Evolutionary conservation across 495 filamentous ascomycete genomes (phyloP).

Genomic region (Podospora appendiculata): DNA sequence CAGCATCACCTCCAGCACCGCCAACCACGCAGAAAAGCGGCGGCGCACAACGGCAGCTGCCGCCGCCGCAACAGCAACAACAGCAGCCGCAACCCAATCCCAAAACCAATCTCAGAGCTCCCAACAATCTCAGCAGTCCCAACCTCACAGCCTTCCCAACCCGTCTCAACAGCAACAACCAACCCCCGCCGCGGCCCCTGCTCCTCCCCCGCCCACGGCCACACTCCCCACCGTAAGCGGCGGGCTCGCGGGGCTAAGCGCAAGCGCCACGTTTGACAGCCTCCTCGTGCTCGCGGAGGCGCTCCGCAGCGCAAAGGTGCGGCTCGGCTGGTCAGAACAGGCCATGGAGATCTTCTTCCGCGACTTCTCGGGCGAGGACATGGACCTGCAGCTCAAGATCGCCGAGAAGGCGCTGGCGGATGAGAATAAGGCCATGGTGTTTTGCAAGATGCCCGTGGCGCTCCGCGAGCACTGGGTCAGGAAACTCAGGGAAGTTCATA

Average conservation of each 20-base stretch:
- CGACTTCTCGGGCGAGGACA: slow-evolving; percentile 39
- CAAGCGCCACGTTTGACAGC: neutral
- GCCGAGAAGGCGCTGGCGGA: slow-evolving; percentile 44
- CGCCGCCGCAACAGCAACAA: neutral
- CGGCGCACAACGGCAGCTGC: slow-evolving; percentile 21
- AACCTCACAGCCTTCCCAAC: neutral
- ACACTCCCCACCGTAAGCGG: no score
- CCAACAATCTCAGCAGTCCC: neutral
- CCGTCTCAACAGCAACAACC: neutral
- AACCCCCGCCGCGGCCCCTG: slow-evolving; percentile 1
- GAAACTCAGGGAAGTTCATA: slow-evolving; percentile 37
- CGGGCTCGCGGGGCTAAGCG: no score
- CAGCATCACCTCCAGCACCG: neutral
- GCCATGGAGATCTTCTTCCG: slow-evolving; percentile 43
- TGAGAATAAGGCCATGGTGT: slow-evolving; percentile 46
- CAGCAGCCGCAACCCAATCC: neutral
- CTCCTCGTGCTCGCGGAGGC: slow-evolving; percentile 12
- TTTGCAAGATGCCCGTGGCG: slow-evolving; percentile 41
- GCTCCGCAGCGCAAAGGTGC: slow-evolving; percentile 5
- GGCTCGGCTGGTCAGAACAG: slow-evolving; percentile 37
- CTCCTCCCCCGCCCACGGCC: slow-evolving; percentile 2
- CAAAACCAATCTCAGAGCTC: no score
- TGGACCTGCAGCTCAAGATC: slow-evolving; percentile 43
- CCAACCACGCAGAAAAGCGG: slow-evolving; percentile 28
- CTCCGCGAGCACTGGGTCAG: slow-evolving; percentile 41